Conservation (phyloP, 2,329 filamentous ascomycete genomes). For the Tolypocladium tundrense region DNA sequence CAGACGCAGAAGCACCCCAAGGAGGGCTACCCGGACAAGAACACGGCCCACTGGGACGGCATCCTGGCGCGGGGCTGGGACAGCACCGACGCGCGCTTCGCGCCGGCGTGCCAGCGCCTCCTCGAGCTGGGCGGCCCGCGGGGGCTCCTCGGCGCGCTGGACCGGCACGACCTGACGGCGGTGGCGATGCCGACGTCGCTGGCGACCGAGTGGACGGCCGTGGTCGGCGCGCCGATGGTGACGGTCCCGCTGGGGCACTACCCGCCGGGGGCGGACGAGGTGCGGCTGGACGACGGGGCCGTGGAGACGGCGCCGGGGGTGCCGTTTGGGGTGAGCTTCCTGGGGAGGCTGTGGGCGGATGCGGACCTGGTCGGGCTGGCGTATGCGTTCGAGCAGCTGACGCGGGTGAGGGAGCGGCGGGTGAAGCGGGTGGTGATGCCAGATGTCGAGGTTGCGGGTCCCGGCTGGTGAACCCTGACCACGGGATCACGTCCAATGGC, state of each 20-base stretch:
- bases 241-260: constrained; percentile 37
- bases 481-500: not conserved
- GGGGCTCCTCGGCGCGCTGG: constrained; percentile 49
- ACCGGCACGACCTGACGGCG: constrained; percentile 44
- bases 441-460: not conserved
- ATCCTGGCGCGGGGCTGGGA: constrained; percentile 38
- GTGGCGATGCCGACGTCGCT: constrained; percentile 44
- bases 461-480: not conserved
- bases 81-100: constrained; percentile 47
- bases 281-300: not conserved
- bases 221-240: constrained; percentile 36
- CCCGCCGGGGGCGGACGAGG: not conserved
- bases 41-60: constrained; percentile 47
- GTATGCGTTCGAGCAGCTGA: constrained; percentile 57
- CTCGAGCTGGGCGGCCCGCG: constrained; percentile 45
- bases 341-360: constrained; percentile 49
- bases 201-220: constrained; percentile 10
- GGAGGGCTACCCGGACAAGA: constrained; percentile 52
- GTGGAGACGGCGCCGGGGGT: constrained; percentile 6
- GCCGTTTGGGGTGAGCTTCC: constrained; percentile 47
- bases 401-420: constrained; percentile 2
- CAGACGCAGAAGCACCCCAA: constrained; percentile 42
- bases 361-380: constrained; percentile 46
- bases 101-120: constrained; percentile 32
- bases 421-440: constrained; percentile 3